Base-by-base conservation (phyloP, 331 rosid genomes). In the Dryas integrifolia region DNA sequence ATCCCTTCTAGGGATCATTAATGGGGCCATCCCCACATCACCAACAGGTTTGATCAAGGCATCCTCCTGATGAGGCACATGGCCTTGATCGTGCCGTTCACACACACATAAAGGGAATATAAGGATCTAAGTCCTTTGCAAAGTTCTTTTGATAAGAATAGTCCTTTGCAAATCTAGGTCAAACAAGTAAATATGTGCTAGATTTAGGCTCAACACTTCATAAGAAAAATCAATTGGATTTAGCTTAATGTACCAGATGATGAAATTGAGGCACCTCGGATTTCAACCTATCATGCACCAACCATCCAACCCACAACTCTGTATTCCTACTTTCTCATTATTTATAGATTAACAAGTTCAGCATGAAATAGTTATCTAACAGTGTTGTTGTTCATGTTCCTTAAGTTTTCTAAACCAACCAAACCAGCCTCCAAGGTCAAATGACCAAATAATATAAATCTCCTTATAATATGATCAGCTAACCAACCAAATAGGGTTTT, bases 401-500 rank as follows among this genome's bases (percentile, higher is more conserved):
- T 59, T 38, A 9, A 35, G 18, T 57, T 41, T 38, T 13, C 11
- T 59, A 59, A 59, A 59, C 43, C 45, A 35, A 39, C 2, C 35
- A 59, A 59, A 6, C 16, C 65, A 12, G 45, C 65, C 65, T 59
- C 18, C 65, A 59, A 59, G 15, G 6, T 58, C 8, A 58, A 2
- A 39, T 5, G 30, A 35, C 8, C n/a, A 58, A 2, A 39, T 5
- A 58, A 35, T 3, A 59, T 35, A 59, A 30, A 59, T 59, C 21
- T 6, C 43, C 4, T n/a, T 30, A 35, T 59, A 9, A 5, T 3
- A 57, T 59, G 16, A 30, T 30, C 35, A 59, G 9, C 45, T 59
- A 11, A 35, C 43, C 44, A 59, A 59, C 65, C 65, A 59, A 35
- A 59, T 6, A 59, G 18, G 45, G 65, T 35, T 59, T 59, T 59